Conservation (phyloP, 1,139 yeast species). For the Hyphopichia pseudoburtonii region DNA sequence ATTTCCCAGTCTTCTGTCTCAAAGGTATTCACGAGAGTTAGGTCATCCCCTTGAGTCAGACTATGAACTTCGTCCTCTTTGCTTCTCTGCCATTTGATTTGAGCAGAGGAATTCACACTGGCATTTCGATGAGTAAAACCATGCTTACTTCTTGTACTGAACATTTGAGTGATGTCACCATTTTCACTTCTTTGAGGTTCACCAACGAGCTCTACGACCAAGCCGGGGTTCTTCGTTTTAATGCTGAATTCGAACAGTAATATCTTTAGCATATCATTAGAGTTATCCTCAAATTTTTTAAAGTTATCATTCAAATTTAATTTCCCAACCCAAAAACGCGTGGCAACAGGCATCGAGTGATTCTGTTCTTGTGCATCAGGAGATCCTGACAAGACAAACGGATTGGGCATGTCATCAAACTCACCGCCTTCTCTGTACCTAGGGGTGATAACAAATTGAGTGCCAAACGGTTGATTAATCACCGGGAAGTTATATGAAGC, state of each 20-base stretch:
- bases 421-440: slow-evolving; percentile 21
- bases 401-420: slow-evolving; percentile 39
- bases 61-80: too few species aligned
- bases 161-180: slow-evolving; percentile 17
- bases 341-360: slow-evolving; percentile 40
- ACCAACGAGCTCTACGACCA: slow-evolving; percentile 21
- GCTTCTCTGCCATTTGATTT: slow-evolving; percentile 40
- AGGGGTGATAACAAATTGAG: slow-evolving; percentile 38
- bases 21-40: slow-evolving; percentile 19
- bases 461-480: slow-evolving; percentile 35
- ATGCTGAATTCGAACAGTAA: slow-evolving; percentile 19
- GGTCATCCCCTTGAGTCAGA: slow-evolving; percentile 9
- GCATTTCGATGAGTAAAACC: slow-evolving; percentile 45
- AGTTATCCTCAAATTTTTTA: slow-evolving; percentile 1
- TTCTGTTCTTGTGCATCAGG: slow-evolving; percentile 11
- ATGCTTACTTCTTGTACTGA: slow-evolving; percentile 39
- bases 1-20: slow-evolving; percentile 45
- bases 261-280: slow-evolving; percentile 15
- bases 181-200: slow-evolving; percentile 2
- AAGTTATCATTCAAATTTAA: slow-evolving; percentile 16
- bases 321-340: slow-evolving; percentile 48
- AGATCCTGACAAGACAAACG: slow-evolving; percentile 28
- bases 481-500: slow-evolving; percentile 30
- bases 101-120: slow-evolving; percentile 24
- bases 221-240: slow-evolving; percentile 32